Evolutionary conservation across 2,329 filamentous ascomycete genomes (phyloP).

Genomic region (Metarhizium robertsii): DNA sequence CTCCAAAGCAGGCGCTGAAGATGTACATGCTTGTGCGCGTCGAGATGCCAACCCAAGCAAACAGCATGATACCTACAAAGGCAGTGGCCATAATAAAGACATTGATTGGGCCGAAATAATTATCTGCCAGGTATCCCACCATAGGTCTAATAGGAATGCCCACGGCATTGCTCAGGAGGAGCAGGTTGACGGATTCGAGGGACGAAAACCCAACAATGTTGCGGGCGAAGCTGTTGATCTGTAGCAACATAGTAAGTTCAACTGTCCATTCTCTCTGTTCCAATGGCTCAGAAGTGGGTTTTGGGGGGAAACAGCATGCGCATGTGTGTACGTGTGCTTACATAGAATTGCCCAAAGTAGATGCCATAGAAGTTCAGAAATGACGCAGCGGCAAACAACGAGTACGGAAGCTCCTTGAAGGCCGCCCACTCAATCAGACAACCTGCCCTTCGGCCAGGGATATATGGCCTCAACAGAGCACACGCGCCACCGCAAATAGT

Average conservation of each 20-base stretch:
- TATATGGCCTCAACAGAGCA: slow-evolving; percentile 31
- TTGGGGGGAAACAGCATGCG: neutral
- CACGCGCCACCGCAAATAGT: slow-evolving; percentile 31
- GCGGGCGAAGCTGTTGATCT: slow-evolving; percentile 36
- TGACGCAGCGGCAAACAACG: slow-evolving; percentile 38
- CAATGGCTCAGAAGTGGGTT: neutral
- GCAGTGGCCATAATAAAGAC: slow-evolving; percentile 39
- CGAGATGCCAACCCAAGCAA: slow-evolving; percentile 44
- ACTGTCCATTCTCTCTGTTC: neutral
- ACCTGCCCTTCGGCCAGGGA: slow-evolving; percentile 38
- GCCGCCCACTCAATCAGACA: slow-evolving; percentile 45
- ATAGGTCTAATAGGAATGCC: slow-evolving; percentile 45
- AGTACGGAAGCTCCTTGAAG: slow-evolving; percentile 46
- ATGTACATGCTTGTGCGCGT: slow-evolving; percentile 28
- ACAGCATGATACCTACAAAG: slow-evolving; percentile 37
- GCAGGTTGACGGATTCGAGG: slow-evolving; percentile 39
- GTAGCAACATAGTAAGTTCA: neutral
- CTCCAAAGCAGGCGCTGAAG: slow-evolving; percentile 34
- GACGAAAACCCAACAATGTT: slow-evolving; percentile 36
- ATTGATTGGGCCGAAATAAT: slow-evolving; percentile 43
- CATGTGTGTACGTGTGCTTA: slow-evolving; percentile 16
- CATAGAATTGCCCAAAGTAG: slow-evolving; percentile 32
- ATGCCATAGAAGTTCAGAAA: slow-evolving; percentile 34
- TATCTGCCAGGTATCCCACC: slow-evolving; percentile 44
- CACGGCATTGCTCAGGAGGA: slow-evolving; percentile 48